These are phyloP conservation scores for Rostrohypoxylon terebratum DNA, from an alignment of 495 filamentous ascomycete genomes.

Conservation along the genomic window DNA sequence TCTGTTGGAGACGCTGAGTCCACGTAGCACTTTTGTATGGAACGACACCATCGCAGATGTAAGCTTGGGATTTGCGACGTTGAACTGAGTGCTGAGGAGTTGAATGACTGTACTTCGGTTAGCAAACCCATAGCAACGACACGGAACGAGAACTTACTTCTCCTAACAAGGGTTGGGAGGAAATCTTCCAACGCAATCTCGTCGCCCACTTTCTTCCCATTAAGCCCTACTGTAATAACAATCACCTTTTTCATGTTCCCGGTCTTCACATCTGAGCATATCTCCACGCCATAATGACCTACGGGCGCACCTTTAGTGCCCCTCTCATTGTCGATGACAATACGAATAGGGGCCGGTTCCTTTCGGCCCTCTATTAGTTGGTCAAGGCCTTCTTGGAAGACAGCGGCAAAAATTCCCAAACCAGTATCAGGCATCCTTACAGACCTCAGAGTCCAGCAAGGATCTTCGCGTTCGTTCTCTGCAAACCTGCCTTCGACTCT, in stretches of 20 bases:
- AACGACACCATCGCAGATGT: conserved; percentile 72
- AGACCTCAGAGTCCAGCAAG: conserved; percentile 81
- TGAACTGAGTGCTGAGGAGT: conserved; percentile 74
- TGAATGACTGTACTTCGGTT: conserved; percentile 64
- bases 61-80: conserved; percentile 73
- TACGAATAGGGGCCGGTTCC: conserved; percentile 68
- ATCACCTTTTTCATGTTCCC: conserved; percentile 55
- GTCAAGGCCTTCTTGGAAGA: conserved; percentile 75
- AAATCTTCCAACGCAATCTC: conserved; percentile 75
- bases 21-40: conserved; percentile 78
- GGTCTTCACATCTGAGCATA: conserved; percentile 66
- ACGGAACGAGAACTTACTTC: conserved; percentile 62
- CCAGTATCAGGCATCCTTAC: conserved; percentile 68
- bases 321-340: conserved; percentile 71
- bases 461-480: conserved; percentile 80
- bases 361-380: conserved; percentile 66
- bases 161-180: conserved; percentile 73
- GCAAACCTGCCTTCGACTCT: conserved; percentile 85
- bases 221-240: conserved; percentile 70
- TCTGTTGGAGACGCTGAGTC: conserved; percentile 71
- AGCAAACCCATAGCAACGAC: conserved; percentile 20
- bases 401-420: conserved; percentile 75
- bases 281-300: conserved; percentile 76
- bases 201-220: conserved; percentile 73
- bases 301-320: conserved; percentile 68